phyloP scores from a whole-genome alignment of 441 rosid species.

The Monsonia emarginata region DNA sequence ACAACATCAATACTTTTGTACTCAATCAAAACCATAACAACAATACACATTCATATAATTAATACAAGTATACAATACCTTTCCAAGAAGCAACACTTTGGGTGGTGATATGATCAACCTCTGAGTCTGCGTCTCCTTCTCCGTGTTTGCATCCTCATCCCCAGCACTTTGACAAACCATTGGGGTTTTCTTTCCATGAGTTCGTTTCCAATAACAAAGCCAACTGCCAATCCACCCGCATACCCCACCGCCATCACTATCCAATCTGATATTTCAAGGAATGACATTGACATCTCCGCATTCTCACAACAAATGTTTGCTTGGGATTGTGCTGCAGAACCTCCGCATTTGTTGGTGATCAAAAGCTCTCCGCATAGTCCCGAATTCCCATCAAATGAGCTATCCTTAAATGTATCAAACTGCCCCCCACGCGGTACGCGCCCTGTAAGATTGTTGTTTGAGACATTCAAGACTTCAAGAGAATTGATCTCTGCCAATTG shows the following conservation, averaged over 20 bases:
- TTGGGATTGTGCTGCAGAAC: too few species aligned
- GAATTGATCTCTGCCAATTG: slow-evolving; percentile 19
- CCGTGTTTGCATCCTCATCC: background rate
- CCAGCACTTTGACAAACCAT: background rate
- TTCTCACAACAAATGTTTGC: background rate
- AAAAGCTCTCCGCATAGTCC: slow-evolving; percentile 17
- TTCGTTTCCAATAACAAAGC: background rate
- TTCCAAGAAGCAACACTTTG: too few species aligned
- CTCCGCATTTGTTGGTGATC: background rate
- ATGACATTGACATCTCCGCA: background rate
- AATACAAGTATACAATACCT: too few species aligned
- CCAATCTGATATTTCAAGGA: slow-evolving; percentile 21
- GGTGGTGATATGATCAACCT: too few species aligned
- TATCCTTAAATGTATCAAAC: slow-evolving; percentile 13
- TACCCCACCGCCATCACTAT: background rate
- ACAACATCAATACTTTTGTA: too few species aligned
- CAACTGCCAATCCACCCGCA: background rate
- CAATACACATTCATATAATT: too few species aligned
- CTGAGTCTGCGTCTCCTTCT: background rate
- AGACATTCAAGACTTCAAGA: slow-evolving; percentile 14
- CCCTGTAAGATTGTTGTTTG: slow-evolving; percentile 26
- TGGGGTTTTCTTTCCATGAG: background rate
- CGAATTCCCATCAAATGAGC: background rate
- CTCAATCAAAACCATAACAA: too few species aligned
- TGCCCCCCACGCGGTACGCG: slow-evolving; percentile 28